Evolutionary conservation across 345 rosid genomes (phyloP), one percentile per base, ranked within the genome.

Genomic region (Aegle marmelos): DNA sequence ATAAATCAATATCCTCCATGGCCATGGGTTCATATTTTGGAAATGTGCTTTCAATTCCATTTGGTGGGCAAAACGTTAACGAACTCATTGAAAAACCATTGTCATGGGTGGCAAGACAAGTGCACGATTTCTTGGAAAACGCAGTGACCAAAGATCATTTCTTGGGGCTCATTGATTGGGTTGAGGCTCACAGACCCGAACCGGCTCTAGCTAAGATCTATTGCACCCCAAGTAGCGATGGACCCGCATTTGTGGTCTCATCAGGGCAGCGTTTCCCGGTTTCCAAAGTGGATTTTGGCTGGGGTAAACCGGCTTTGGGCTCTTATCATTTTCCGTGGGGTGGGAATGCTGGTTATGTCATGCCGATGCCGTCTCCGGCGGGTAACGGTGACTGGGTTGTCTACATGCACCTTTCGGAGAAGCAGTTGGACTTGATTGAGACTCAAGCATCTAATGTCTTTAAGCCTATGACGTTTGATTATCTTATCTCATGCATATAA

Each of bases 101-200:
- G 22, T 78, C 83, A 80, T 87, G 85, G 86, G 93, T 87, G 62
- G 86, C 98, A 2, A 71, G 79, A 21, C 85, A 85, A 67, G 92
- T 91, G 31, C 98, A 90, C 70, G 75, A 82, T 8, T 85, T 90
- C 71, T 36, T 91, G 57, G 72, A 66, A 68, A 75, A 19, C 0
- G 85, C 89, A 4, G 82, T 70, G 24, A 90, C 89, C 1, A 76
- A 80, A 82, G 93, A 90, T 63, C 96, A 93, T 81, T 91, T 93
- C 83, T 76, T 91, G 81, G 88, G 88, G 16, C 79, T 93, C 79
- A 88, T 93, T 67, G 98, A 93, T 73, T 93, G 94, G 94, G 93
- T 93, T 19, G 94, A 93, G 82, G 88, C 85, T 2, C 89, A 62
- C 11, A 88, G 91, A 10, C 98, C 98, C 0, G 80, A 75, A 58